Percentiles rank a stretch among this genome's conserved stretches.
phyloP scores from a whole-genome alignment of 176 grass and related monocot genomes.

The Aegilops speltoides region DNA sequence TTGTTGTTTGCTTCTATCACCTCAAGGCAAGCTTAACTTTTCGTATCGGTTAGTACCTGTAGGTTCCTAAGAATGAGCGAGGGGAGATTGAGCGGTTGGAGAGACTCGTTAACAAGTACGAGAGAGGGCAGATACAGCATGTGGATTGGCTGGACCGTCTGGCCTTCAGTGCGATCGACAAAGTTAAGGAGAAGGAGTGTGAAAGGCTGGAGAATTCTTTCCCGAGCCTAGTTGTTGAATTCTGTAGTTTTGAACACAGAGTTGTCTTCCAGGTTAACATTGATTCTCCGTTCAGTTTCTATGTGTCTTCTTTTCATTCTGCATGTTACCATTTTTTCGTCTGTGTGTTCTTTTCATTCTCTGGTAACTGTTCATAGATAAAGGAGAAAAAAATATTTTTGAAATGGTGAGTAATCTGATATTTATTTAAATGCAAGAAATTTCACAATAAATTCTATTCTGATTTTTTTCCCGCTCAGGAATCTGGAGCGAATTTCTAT shows the following conservation, averaged over 20 bases:
- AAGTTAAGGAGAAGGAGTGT: slow-evolving; percentile 74
- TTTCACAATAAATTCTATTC: background rate
- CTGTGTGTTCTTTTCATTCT: background rate
- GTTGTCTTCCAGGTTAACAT: slow-evolving; percentile 82
- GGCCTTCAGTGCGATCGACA: slow-evolving; percentile 76
- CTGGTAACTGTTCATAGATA: background rate
- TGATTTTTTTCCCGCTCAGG: slow-evolving; percentile 42
- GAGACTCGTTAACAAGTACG: slow-evolving; percentile 93
- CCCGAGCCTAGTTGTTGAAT: slow-evolving; percentile 76
- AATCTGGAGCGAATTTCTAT: slow-evolving; percentile 88
- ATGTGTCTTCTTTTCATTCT: background rate
- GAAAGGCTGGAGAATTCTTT: slow-evolving; percentile 55
- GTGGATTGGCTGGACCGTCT: slow-evolving; percentile 96
- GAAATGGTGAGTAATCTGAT: background rate
- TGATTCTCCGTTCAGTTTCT: background rate
- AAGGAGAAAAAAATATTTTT: background rate
- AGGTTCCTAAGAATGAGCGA: slow-evolving; percentile 85
- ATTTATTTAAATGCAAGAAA: background rate
- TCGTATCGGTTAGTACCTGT: background rate
- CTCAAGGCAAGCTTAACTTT: background rate
- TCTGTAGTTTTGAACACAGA: slow-evolving; percentile 90
- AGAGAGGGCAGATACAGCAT: slow-evolving; percentile 88
- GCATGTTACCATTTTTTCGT: background rate
- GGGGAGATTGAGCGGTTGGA: slow-evolving; percentile 90
- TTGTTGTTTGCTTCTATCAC: slow-evolving; percentile 9